Evolutionary conservation across 2,329 filamentous ascomycete species (phyloP).

Genomic region (Verticillium albo-atrum): DNA sequence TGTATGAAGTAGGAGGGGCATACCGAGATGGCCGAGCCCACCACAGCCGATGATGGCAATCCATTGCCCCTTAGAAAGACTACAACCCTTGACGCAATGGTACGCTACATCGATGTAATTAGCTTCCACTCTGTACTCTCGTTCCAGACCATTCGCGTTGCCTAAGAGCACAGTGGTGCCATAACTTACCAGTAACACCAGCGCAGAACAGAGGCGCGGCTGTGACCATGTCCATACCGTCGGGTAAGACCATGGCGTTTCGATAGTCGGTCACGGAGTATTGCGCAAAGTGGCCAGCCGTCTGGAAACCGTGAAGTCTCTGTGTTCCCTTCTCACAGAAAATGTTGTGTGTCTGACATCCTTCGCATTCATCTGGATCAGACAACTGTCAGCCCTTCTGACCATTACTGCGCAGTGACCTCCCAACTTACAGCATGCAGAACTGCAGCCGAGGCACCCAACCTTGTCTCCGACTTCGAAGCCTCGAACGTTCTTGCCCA

Average conservation of each 20-base stretch:
- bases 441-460: conserved; percentile 31
- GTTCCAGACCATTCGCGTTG: background rate
- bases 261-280: conserved; percentile 40
- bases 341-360: conserved; percentile 38
- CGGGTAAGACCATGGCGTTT: conserved; percentile 35
- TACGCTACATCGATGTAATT: conserved; percentile 20
- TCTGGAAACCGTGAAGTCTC: conserved; percentile 34
- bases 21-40: conserved; percentile 40
- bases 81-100: conserved; percentile 31
- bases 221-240: conserved; percentile 24
- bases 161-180: background rate
- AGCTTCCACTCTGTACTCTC: background rate
- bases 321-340: conserved; percentile 31
- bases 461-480: conserved; percentile 37
- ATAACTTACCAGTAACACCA: conserved; percentile 31
- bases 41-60: conserved; percentile 38
- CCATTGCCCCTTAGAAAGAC: conserved; percentile 28
- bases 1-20: conserved; percentile 9
- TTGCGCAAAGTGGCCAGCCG: conserved; percentile 41
- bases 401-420: too few relatives aligned
- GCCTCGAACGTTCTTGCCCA: conserved; percentile 26
- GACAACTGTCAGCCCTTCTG: conserved; percentile 27
- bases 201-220: conserved; percentile 43
- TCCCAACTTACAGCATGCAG: conserved; percentile 11
- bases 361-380: conserved; percentile 41